Evolutionary conservation across 257 asterid species (phyloP), one percentile per base, ranked within the genome.

Genomic region (Verbena officinalis): DNA sequence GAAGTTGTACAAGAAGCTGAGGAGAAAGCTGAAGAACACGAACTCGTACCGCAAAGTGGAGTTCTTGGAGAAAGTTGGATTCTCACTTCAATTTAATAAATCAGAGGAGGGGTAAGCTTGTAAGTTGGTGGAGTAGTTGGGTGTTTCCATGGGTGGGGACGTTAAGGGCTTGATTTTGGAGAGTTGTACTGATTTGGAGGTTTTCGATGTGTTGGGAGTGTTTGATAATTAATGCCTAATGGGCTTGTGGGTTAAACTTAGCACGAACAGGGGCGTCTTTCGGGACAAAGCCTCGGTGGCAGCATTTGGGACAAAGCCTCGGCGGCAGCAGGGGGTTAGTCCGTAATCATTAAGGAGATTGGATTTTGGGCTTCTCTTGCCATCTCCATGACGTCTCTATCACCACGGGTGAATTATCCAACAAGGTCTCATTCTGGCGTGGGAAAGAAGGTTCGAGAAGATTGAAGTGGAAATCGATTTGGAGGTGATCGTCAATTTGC

Each of bases 141-240:
- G 95, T 31, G 6, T 20, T 55, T 67, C 65, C 31, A 70, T 84
- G 81, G 86, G 84, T 54, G 81, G 87, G 66, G 95, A 84, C 62
- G 86, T 80, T n/a, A 81, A 75, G 73, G 79, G 80, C 36, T 70
- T 88, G 72, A 31, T 86, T 58, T 40, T 81, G 77, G 95, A 87
- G 75, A 82, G 81, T 34, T 90, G 95, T 73, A 12, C 84, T 31
- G 59, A 51, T 70, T 76, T 90, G 54, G 96, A 80, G 65, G 61
- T 49, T 15, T 93, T 97, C 96, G 86, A 75, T 62, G 64, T 83
- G 33, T 55, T 93, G 79, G n/a, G 85, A 77, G 81, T 46, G 62
- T 72, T 69, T 87, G 81, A 75, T 90, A 51, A 72, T 78, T 65
- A 86, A n/a, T n/a, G n/a, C n/a, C n/a, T n/a, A n/a, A 77, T 67